phyloP scores from a whole-genome alignment of 768 basidiomycete genomes.

The Serendipita sp. region DNA sequence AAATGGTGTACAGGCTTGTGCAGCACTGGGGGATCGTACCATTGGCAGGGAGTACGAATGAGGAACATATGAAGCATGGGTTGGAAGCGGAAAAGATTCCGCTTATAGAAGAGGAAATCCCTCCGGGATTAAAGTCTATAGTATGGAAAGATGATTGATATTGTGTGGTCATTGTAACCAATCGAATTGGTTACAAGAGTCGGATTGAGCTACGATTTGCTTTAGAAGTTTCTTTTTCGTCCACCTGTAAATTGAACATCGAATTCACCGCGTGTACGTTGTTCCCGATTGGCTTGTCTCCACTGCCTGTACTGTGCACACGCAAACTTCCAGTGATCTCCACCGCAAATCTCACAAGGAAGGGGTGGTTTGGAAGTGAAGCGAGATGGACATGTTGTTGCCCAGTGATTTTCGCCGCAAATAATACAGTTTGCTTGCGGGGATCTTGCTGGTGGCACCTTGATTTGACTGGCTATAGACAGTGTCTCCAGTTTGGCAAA shows the following conservation, averaged over 20 bases:
- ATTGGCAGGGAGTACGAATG: constrained; percentile 56
- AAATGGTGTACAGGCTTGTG: constrained; percentile 53
- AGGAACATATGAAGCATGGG: constrained; percentile 53
- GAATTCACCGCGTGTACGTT: too few species aligned
- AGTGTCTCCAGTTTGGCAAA: not conserved
- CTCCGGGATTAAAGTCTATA: constrained; percentile 19
- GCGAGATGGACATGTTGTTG: not conserved
- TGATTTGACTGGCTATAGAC: not conserved
- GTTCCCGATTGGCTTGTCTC: not conserved
- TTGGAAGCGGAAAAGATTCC: constrained; percentile 30
- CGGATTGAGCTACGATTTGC: too few species aligned
- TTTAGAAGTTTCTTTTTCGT: too few species aligned
- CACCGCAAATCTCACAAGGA: not conserved
- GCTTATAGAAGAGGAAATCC: constrained; percentile 20
- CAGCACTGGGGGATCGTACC: constrained; percentile 54
- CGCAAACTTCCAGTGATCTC: constrained; percentile 5
- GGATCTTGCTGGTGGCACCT: not conserved
- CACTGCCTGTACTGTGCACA: not conserved
- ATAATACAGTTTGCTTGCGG: not conserved
- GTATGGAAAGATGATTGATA: not conserved
- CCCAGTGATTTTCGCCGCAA: not conserved
- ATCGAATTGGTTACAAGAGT: too few species aligned
- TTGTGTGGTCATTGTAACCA: too few species aligned
- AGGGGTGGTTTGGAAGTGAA: not conserved
- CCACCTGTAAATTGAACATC: too few species aligned